Evolutionary conservation across 768 basidiomycete genomes (phyloP).

Genomic region (Tubosaeta sp.): DNA sequence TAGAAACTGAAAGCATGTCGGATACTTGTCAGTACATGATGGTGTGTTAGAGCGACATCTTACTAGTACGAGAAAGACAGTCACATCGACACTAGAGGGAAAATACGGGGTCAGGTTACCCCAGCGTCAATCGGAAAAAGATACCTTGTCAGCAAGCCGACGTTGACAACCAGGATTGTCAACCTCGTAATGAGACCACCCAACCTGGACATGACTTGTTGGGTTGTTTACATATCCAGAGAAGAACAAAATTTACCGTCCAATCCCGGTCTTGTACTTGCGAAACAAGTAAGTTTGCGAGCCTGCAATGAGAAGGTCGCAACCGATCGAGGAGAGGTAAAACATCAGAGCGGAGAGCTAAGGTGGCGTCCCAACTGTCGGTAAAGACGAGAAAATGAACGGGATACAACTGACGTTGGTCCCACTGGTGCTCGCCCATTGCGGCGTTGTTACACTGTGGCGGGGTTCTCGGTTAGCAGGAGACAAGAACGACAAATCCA

Average conservation of each 20-base stretch:
- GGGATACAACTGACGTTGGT: conserved; percentile 25
- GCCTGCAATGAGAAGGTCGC: conserved; percentile 32
- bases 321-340: conserved; percentile 31
- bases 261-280: conserved; percentile 27
- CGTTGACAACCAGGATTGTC: conserved; percentile 33
- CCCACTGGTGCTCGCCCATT: conserved; percentile 31
- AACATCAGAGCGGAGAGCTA: conserved; percentile 32
- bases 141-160: conserved; percentile 35
- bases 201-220: conserved; percentile 15
- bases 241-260: conserved; percentile 17
- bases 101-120: not conserved
- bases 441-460: conserved; percentile 22
- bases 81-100: conserved; percentile 27
- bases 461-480: not conserved
- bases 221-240: not conserved
- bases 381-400: not conserved
- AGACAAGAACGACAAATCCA: not conserved
- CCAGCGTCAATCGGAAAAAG: not conserved
- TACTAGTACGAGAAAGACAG: conserved; percentile 25
- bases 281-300: conserved; percentile 33
- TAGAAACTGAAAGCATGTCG: conserved; percentile 24
- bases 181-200: conserved; percentile 32
- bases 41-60: not conserved
- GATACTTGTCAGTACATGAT: conserved; percentile 1
- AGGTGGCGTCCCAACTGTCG: not conserved